Percentiles rank a stretch among this genome's conserved stretches.
Conservation (phyloP, 768 basidiomycete genomes). For the Lentinula raphanica region DNA sequence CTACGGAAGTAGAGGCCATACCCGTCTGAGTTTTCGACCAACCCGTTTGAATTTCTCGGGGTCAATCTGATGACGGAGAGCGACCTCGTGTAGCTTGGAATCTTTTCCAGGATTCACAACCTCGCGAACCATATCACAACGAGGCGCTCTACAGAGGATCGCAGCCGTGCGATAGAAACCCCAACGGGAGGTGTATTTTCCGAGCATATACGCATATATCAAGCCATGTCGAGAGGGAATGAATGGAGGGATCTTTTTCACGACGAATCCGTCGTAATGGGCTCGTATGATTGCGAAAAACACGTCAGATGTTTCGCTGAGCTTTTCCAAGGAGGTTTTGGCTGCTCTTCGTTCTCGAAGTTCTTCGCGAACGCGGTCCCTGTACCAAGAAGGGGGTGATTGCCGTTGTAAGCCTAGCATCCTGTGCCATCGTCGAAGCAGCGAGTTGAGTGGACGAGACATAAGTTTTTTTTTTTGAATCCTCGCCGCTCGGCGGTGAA, state of each 20-base stretch:
- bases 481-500: not conserved
- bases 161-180: conserved; percentile 7
- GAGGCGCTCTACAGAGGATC: conserved; percentile 2
- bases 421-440: conserved; percentile 2
- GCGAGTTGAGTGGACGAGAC: not conserved
- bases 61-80: conserved; percentile 7
- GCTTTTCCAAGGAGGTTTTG: not conserved
- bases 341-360: conserved; percentile 4
- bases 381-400: conserved; percentile 9
- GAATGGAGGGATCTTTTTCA: conserved; percentile 2
- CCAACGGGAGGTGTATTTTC: conserved; percentile 4
- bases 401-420: conserved; percentile 4
- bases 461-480: not conserved
- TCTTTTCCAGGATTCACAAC: conserved; percentile 7
- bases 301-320: conserved; percentile 8
- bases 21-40: conserved; percentile 1
- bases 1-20: conserved; percentile 9
- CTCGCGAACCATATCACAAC: not conserved
- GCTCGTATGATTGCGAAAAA: conserved; percentile 3
- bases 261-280: not conserved
- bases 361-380: conserved; percentile 6
- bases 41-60: conserved; percentile 5
- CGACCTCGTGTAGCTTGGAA: conserved; percentile 3
- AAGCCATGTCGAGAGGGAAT: not conserved
- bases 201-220: conserved; percentile 7